These are phyloP conservation scores for Penicillium chermesinum DNA, from an alignment of 495 filamentous ascomycete genomes.

Conservation along the genomic window DNA sequence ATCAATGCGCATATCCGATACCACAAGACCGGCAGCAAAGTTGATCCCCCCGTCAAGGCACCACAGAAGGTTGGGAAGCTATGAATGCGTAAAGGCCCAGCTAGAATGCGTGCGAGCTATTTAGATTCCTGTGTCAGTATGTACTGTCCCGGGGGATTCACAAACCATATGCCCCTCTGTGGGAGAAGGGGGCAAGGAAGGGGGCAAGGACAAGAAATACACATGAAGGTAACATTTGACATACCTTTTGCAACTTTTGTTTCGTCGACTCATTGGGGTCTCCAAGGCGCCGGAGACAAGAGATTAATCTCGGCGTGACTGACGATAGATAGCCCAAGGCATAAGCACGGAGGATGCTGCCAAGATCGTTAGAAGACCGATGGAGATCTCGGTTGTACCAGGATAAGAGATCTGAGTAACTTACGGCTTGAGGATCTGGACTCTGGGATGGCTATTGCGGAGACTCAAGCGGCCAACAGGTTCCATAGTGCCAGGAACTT, in stretches of 20 bases:
- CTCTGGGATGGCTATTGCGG: constrained; percentile 18
- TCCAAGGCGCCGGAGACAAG: constrained; percentile 46
- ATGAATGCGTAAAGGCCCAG: constrained; percentile 34
- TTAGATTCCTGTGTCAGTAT: constrained; percentile 1
- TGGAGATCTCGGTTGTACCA: not conserved
- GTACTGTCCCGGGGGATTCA: not conserved
- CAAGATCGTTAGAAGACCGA: constrained; percentile 2
- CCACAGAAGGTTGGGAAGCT: constrained; percentile 83
- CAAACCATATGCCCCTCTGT: not conserved
- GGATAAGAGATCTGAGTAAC: constrained; percentile 15
- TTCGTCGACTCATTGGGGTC: constrained; percentile 39
- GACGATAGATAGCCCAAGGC: constrained; percentile 68
- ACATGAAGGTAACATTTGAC: too few relatives aligned
- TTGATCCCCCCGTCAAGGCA: constrained; percentile 68
- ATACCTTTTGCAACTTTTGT: constrained; percentile 38
- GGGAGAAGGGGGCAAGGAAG: not conserved
- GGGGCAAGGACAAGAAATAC: too few relatives aligned
- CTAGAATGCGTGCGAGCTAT: constrained; percentile 36
- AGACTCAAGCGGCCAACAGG: constrained; percentile 20
- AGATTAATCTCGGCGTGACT: constrained; percentile 60
- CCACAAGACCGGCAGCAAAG: constrained; percentile 51
- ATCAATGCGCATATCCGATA: constrained; percentile 29
- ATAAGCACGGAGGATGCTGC: constrained; percentile 68
- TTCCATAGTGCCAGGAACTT: constrained; percentile 28
- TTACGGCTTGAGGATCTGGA: constrained; percentile 25